Base-by-base conservation (phyloP, 345 rosid genomes). In the Psidium guajava region DNA sequence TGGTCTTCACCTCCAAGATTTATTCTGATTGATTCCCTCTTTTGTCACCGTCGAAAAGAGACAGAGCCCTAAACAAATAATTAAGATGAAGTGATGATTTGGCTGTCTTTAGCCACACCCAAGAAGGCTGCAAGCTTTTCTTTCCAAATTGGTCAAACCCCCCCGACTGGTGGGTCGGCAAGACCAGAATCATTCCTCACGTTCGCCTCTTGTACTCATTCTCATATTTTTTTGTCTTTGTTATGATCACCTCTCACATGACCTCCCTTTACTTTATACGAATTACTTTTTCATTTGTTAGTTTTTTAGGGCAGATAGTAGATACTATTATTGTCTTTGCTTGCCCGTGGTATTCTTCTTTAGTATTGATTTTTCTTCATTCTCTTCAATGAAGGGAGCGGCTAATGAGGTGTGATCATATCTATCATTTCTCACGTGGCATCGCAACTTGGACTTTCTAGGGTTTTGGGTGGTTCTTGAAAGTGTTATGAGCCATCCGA, bases 171-270 rank as follows among this genome's bases (percentile, higher is more conserved):
- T n/a, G 80, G 47, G 13, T 69, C 88, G 52, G 87, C 50, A 82
- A 84, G 88, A 75, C 80, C 80, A 32, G 89, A 88, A 90, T 91
- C 89, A 87, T 87, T 86, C 88, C 90, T 88, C 92, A 87, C 90
- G 92, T 91, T 91, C 85, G 82, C 80, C 82, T 56, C 64, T 5
- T 83, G 55, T 64, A 36, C 50, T 81, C 47, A 85, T 47, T 36
- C 21, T 64, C 84, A 25, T 82, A 83, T 54, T 84, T 85, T 85
- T 61, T 81, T 88, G 83, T 82, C 86, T 85, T 15, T 75, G 87
- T 59, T 74, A 82, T 90, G n/a, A 89, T 90, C 88, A 47, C 83
- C 73, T 11, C 54, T 83, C 90, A 86, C 90, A 85, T 89, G 89
- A 87, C 86, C 73, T 27, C 82, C 83, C 57, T 55, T 49, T 61